Conservation (phyloP, 106 monocot genomes). For the Gastrodia elata region DNA sequence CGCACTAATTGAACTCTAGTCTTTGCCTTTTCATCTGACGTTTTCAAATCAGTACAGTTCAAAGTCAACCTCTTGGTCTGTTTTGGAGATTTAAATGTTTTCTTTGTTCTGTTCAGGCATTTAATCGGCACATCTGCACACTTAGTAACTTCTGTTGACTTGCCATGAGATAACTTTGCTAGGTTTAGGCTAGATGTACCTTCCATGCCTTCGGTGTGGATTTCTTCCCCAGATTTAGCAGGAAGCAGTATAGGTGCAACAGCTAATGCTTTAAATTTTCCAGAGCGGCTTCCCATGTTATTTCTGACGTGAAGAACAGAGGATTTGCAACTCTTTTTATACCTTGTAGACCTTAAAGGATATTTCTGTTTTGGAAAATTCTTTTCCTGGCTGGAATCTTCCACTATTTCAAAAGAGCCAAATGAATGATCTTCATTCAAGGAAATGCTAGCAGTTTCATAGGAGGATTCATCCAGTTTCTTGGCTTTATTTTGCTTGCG, state of each 20-base stretch:
- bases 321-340: background rate
- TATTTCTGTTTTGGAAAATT: background rate
- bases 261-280: background rate
- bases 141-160: background rate
- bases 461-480: background rate
- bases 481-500: slow-evolving; percentile 12
- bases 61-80: slow-evolving; percentile 14
- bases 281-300: background rate
- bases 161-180: background rate
- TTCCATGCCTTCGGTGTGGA: background rate
- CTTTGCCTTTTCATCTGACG: slow-evolving; percentile 5
- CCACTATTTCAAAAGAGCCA: background rate
- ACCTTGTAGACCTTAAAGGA: slow-evolving; percentile 1
- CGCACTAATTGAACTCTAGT: background rate
- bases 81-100: background rate
- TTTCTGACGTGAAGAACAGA: background rate
- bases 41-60: slow-evolving; percentile 7
- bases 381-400: slow-evolving; percentile 9
- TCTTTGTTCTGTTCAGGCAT: slow-evolving; percentile 8
- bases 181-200: background rate
- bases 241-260: slow-evolving; percentile 1
- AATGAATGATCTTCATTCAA: background rate
- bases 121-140: slow-evolving; percentile 5
- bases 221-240: background rate
- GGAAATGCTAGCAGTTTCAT: background rate